These are phyloP conservation scores for Yamadazyma epiphylla DNA, from an alignment of 1,139 yeast genomes.

Conservation along the genomic window DNA sequence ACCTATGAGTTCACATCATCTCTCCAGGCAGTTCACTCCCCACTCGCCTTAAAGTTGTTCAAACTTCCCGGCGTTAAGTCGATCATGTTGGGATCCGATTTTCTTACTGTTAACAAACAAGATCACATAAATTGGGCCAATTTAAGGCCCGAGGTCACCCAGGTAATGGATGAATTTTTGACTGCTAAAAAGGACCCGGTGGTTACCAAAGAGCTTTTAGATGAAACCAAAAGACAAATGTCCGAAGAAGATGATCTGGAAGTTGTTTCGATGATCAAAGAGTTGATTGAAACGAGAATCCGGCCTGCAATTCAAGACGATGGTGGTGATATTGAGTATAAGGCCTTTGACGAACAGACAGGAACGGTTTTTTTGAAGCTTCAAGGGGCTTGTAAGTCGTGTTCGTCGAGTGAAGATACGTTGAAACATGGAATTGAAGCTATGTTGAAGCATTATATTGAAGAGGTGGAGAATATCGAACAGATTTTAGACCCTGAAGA, in stretches of 20 bases:
- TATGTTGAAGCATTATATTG: conserved; percentile 82
- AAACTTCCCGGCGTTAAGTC: conserved; percentile 82
- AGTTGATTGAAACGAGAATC: conserved; percentile 86
- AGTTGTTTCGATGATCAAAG: conserved; percentile 87
- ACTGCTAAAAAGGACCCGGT: conserved; percentile 42
- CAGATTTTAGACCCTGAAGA: conserved; percentile 55
- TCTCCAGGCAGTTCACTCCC: conserved; percentile 70
- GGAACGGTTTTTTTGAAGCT: conserved; percentile 73
- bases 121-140: conserved; percentile 46
- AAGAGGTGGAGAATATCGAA: conserved; percentile 73
- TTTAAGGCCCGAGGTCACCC: conserved; percentile 43
- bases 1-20: conserved; percentile 68
- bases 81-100: conserved; percentile 76
- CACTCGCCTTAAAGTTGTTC: conserved; percentile 76
- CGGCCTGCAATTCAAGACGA: conserved; percentile 92
- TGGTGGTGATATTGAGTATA: conserved; percentile 76
- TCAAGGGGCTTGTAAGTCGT: conserved; percentile 81
- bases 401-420: conserved; percentile 75
- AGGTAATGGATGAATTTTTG: conserved; percentile 35
- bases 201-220: conserved; percentile 45
- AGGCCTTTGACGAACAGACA: conserved; percentile 62
- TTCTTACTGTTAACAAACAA: conserved; percentile 44
- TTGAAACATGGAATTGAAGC: conserved; percentile 77
- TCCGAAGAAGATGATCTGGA: conserved; percentile 43
- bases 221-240: conserved; percentile 31